A percentile compares a stretch with the other conserved stretches of the same genome.
These are phyloP conservation scores for Tilletia horrida DNA, from an alignment of 1,284 basidiomycete species.

Conservation along the genomic window DNA sequence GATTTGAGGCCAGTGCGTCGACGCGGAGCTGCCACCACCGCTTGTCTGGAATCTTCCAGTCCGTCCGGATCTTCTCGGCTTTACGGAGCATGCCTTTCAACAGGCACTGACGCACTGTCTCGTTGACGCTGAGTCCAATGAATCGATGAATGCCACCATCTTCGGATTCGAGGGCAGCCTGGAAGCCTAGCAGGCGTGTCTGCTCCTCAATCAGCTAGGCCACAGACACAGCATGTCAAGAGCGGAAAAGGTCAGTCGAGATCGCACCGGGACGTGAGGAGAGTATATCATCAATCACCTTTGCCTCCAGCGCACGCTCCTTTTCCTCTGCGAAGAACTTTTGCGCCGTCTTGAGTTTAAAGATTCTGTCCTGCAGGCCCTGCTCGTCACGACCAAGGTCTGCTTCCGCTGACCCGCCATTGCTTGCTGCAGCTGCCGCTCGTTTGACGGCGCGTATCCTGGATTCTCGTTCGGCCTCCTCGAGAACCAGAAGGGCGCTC, in stretches of 20 bases:
- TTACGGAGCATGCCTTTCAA: slow-evolving; percentile 40
- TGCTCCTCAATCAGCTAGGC: slow-evolving; percentile 86
- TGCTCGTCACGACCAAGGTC: slow-evolving; percentile 56
- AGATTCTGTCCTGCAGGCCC: slow-evolving; percentile 57
- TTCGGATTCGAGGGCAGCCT: slow-evolving; percentile 84
- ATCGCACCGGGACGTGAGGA: background rate
- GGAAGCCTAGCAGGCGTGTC: slow-evolving; percentile 69
- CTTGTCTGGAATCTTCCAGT: slow-evolving; percentile 48
- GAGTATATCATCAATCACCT: slow-evolving; percentile 62
- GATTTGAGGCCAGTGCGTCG: slow-evolving; percentile 31
- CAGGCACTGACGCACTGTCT: slow-evolving; percentile 45
- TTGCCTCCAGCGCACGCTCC: slow-evolving; percentile 81
- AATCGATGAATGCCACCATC: slow-evolving; percentile 60
- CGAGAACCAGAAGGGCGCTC: slow-evolving; percentile 77
- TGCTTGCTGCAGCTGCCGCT: slow-evolving; percentile 64
- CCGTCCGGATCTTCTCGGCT: slow-evolving; percentile 47
- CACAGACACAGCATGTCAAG: background rate
- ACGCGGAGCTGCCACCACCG: slow-evolving; percentile 43
- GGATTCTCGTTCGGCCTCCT: slow-evolving; percentile 60
- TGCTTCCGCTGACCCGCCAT: background rate
- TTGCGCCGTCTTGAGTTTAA: slow-evolving; percentile 73
- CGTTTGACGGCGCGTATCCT: slow-evolving; percentile 26
- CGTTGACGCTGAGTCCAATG: slow-evolving; percentile 39
- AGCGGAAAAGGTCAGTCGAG: background rate
- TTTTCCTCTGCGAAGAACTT: slow-evolving; percentile 94